phyloP scores from a whole-genome alignment of 768 basidiomycete genomes.

The Trametes cubensis region DNA sequence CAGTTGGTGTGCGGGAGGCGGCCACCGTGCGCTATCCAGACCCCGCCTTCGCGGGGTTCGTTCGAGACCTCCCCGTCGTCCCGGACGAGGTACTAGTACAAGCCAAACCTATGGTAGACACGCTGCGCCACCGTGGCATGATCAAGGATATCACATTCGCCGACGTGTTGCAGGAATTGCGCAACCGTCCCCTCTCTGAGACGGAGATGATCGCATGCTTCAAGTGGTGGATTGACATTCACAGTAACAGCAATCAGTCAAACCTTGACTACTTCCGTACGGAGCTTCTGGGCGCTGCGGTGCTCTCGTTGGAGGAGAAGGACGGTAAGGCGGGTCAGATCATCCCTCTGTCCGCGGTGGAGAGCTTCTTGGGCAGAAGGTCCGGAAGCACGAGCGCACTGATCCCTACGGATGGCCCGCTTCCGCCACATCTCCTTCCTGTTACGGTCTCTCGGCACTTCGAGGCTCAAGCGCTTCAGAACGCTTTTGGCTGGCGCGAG shows the following conservation, averaged over 20 bases:
- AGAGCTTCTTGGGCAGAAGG: conserved; percentile 70
- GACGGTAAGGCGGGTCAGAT: conserved; percentile 52
- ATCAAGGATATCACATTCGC: conserved; percentile 75
- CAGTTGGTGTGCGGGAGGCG: conserved; percentile 67
- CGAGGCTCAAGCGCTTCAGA: conserved; percentile 47
- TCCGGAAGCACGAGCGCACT: conserved; percentile 44
- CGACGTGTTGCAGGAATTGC: conserved; percentile 82
- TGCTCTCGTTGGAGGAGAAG: conserved; percentile 50
- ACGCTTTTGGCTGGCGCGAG: conserved; percentile 78
- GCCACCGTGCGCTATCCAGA: conserved; percentile 75
- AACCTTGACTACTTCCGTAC: conserved; percentile 50
- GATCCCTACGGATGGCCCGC: conserved; percentile 74
- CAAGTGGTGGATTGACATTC: conserved; percentile 77
- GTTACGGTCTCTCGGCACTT: conserved; percentile 64
- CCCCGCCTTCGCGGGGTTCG: conserved; percentile 67
- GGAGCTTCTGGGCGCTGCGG: conserved; percentile 71
- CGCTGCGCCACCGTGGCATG: conserved; percentile 63
- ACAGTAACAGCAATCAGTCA: conserved; percentile 39
- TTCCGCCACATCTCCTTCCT: conserved; percentile 75
- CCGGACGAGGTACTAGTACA: conserved; percentile 60
- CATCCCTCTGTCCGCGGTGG: conserved; percentile 68
- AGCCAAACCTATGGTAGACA: conserved; percentile 60
- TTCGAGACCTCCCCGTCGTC: conserved; percentile 77
- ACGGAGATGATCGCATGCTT: conserved; percentile 81
- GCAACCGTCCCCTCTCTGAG: conserved; percentile 65